Evolutionary conservation across 2,329 filamentous ascomycete species (phyloP).

Genomic region (Ophiostoma sp.): DNA sequence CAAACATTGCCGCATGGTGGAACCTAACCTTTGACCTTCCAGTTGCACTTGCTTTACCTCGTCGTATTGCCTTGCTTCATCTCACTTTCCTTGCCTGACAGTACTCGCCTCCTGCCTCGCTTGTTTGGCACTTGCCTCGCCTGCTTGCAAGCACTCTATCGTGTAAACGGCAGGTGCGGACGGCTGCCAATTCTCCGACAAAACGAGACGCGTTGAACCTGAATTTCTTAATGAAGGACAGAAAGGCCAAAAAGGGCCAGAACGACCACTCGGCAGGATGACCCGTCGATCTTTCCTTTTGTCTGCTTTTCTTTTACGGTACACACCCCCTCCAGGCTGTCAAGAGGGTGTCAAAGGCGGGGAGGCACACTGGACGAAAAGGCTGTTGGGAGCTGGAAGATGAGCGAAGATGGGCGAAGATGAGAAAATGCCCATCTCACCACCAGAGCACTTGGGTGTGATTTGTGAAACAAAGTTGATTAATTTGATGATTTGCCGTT

Average conservation of each 20-base stretch:
- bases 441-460: not conserved
- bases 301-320: not conserved
- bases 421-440: not conserved
- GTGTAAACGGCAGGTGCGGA: slow-evolving; percentile 9
- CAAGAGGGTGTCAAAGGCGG: slow-evolving; percentile 4
- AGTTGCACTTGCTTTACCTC: not conserved
- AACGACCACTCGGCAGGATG: not conserved
- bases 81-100: not conserved
- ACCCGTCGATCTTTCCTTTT: not conserved
- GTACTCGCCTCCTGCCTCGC: not conserved
- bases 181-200: not conserved
- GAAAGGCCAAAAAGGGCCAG: not conserved
- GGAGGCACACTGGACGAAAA: not conserved
- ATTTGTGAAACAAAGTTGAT: not conserved
- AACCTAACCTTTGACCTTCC: not conserved
- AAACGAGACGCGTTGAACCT: not conserved
- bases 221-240: not conserved
- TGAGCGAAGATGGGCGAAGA: not conserved
- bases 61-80: not conserved
- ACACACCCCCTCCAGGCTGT: not conserved
- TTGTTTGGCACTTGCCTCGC: not conserved
- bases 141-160: not conserved
- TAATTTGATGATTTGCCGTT: not conserved
- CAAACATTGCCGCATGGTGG: not conserved
- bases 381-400: not conserved